Evolutionary conservation across 1,284 basidiomycete species (phyloP).

Genomic region (Ceratobasidium sp.): DNA sequence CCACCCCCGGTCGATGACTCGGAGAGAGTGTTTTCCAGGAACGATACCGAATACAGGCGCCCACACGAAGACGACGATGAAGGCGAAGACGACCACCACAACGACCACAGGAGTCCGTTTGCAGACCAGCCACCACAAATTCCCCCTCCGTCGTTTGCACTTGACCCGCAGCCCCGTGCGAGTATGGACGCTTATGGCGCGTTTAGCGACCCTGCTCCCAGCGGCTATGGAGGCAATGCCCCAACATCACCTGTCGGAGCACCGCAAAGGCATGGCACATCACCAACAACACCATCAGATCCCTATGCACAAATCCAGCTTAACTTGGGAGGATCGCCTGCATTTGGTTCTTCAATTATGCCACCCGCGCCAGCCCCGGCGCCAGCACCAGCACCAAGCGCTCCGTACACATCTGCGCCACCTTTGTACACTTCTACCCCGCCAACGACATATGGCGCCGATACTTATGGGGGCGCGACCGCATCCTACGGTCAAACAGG

Average conservation of each 20-base stretch:
- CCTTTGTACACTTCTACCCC: conserved; percentile 29
- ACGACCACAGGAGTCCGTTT: conserved; percentile 49
- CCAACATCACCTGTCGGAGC: conserved; percentile 59
- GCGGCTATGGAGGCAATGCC: conserved; percentile 66
- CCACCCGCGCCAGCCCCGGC: conserved; percentile 14
- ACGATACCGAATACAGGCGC: conserved; percentile 31
- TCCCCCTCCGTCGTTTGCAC: conserved; percentile 47
- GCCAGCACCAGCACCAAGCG: conserved; percentile 11
- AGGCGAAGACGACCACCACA: conserved; percentile 49
- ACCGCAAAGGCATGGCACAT: conserved; percentile 67
- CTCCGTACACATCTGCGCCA: conserved; percentile 14
- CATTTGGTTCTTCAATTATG: neutral
- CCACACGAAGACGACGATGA: conserved; percentile 33
- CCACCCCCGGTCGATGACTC: conserved; percentile 59
- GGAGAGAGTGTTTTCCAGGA: conserved; percentile 46
- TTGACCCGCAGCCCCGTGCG: conserved; percentile 61
- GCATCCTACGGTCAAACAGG: conserved; percentile 31
- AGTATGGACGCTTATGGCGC: conserved; percentile 90
- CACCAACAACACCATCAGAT: conserved; percentile 69
- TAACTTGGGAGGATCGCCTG: conserved; percentile 56
- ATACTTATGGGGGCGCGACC: conserved; percentile 14
- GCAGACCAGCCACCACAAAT: conserved; percentile 41
- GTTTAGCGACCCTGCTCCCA: conserved; percentile 84
- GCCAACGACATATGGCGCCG: conserved; percentile 2
- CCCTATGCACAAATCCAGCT: conserved; percentile 82